Evolutionary conservation across 305 asterid genomes (phyloP), one percentile per base, ranked within the genome.

Genomic region (Fraxinus baroniana): DNA sequence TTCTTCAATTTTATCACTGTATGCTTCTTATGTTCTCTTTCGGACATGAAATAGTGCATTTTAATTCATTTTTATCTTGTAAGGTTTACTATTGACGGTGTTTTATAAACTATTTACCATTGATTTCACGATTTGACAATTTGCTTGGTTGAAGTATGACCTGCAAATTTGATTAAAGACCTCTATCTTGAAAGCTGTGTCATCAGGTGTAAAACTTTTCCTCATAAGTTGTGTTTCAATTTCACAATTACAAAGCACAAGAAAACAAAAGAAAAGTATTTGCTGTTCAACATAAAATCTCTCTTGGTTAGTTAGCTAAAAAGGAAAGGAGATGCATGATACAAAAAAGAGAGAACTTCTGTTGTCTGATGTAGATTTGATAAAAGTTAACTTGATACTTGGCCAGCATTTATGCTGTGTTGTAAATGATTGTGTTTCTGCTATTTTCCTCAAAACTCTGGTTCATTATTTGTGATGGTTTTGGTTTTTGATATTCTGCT

Each of bases 111-210:
- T 71, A 33, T 33, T 72, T 32, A 72, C 26, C 26, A 72, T 33
- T 68, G 46, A 72, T 37, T 35, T 72, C 77, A 71, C 4, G 49
- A n/a, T 72, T 72, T 72, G 77, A 35, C 49, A 33, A 60, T 26
- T 79, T 78, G 68, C 41, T 84, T 81, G 28, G 76, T 79, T 84
- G 80, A 84, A 81, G 66, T 66, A 49, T 80, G 77, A 64, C 80
- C 37, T 79, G 39, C 78, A 72, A 78, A 70, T 78, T 81, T 35
- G 18, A 33, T 78, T n/a, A 78, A 78, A 73, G 26, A 72, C 62
- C 5, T 24, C 37, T 55, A 26, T 73, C 36, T 33, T 64, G 64
- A 68, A 15, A 37, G 35, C 8, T 9, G 70, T 76, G 52, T 37
- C 78, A 60, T 82, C 70, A 28, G 68, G 32, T 62, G 72, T 66